Percentiles rank a stretch among this genome's conserved stretches.
phyloP scores from a whole-genome alignment of 495 filamentous ascomycete genomes.

The Neurospora pannonica region DNA sequence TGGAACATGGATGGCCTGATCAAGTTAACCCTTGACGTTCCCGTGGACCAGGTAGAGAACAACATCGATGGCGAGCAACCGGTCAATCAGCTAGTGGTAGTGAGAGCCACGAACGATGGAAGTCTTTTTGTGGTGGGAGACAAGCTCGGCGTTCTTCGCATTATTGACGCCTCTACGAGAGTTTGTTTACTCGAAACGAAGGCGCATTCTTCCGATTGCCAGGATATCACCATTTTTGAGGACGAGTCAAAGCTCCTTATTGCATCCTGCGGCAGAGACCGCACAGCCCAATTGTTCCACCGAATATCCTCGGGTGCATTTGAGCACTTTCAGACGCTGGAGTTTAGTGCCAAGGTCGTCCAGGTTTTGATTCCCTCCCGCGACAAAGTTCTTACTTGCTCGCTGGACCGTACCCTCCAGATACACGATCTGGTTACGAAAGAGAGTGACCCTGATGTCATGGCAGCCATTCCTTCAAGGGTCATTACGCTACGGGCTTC shows the following conservation, averaged over 20 bases:
- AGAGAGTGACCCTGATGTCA: conserved; percentile 54
- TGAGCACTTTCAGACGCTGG: conserved; percentile 42
- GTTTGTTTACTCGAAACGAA: conserved; percentile 55
- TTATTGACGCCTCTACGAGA: conserved; percentile 39
- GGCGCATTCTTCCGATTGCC: conserved; percentile 80
- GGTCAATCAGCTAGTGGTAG: conserved; percentile 67
- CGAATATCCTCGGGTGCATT: conserved; percentile 37
- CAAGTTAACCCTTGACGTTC: conserved; percentile 50
- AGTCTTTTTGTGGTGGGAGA: conserved; percentile 72
- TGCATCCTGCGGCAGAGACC: conserved; percentile 76
- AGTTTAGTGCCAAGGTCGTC: conserved; percentile 38
- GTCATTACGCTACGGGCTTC: conserved; percentile 77
- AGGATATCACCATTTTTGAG: conserved; percentile 62
- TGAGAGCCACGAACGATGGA: conserved; percentile 50
- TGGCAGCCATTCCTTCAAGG: conserved; percentile 66
- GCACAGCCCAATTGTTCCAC: conserved; percentile 80
- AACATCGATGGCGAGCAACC: conserved; percentile 43
- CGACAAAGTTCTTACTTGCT: conserved; percentile 70
- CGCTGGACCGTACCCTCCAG: conserved; percentile 76
- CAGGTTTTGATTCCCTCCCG: conserved; percentile 37
- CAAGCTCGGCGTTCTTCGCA: conserved; percentile 68
- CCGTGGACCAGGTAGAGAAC: conserved; percentile 53
- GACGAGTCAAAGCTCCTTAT: conserved; percentile 48
- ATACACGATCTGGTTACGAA: conserved; percentile 67
- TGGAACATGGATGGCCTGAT: conserved; percentile 71